Evolutionary conservation across 2,329 filamentous ascomycete genomes (phyloP).

Genomic region (Ophiostoma pallidulum): DNA sequence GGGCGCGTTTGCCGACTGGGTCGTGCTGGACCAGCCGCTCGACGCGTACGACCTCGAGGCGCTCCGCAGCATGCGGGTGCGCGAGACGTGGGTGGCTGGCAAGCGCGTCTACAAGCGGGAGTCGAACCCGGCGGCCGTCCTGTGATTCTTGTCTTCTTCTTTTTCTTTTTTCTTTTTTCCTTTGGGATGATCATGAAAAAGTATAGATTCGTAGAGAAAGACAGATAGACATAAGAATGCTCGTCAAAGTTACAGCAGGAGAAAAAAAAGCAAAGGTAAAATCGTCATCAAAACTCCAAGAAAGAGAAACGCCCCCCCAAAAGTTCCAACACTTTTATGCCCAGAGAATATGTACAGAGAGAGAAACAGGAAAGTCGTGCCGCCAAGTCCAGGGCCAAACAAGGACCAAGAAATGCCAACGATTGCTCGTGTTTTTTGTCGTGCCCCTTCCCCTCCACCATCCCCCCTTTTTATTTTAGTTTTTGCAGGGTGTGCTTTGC

Average conservation of each 20-base stretch:
- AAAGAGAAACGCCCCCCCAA: background rate
- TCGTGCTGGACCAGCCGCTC: conserved; percentile 54
- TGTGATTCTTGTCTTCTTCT: background rate
- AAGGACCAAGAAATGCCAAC: background rate
- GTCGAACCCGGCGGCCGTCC: background rate
- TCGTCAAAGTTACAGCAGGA: background rate
- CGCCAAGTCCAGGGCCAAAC: background rate
- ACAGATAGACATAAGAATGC: too few species aligned
- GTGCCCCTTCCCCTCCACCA: background rate
- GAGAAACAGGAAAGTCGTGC: background rate
- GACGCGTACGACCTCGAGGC: conserved; percentile 39
- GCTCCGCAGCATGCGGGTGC: conserved; percentile 45
- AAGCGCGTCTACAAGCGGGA: conserved; percentile 36
- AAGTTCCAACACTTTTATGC: background rate
- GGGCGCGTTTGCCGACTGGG: conserved; percentile 60
- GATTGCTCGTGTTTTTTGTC: background rate
- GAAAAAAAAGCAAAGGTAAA: background rate
- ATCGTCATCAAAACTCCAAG: background rate
- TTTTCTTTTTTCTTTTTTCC: background rate
- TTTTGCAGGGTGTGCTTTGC: too few species aligned
- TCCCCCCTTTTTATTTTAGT: background rate
- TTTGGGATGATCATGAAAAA: background rate
- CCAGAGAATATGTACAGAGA: background rate
- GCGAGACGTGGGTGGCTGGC: conserved; percentile 61
- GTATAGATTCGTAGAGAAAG: too few species aligned